phyloP scores from a whole-genome alignment of 306 rosid species.

The Cicer yamashitae region DNA sequence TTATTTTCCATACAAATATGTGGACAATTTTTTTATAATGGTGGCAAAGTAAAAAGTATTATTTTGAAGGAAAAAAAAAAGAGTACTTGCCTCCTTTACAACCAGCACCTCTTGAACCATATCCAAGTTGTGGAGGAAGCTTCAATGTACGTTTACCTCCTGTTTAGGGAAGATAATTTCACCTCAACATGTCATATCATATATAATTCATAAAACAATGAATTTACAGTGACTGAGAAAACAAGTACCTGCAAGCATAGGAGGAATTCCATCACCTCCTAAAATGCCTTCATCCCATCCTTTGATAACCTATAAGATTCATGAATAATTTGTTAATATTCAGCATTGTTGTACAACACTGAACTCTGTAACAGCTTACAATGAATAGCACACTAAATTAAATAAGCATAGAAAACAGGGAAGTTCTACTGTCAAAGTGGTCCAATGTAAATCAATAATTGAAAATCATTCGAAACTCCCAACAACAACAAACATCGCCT shows the following conservation, averaged over 20 bases:
- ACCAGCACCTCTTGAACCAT: constrained; percentile 94
- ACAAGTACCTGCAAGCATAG: constrained; percentile 85
- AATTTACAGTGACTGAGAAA: constrained; percentile 21
- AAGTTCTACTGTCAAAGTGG: no score
- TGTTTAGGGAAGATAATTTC: constrained; percentile 37
- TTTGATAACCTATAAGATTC: constrained; percentile 75
- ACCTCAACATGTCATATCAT: neutral
- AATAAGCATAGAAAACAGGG: constrained; percentile 9
- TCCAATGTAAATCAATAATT: no score
- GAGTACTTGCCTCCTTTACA: constrained; percentile 81
- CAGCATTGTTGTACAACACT: neutral
- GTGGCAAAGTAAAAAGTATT: constrained; percentile 32
- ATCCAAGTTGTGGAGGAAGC: constrained; percentile 93
- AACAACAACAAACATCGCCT: no score
- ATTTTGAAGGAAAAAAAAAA: neutral
- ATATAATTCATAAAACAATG: neutral
- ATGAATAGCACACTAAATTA: neutral
- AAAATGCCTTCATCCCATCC: constrained; percentile 97
- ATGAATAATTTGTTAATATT: constrained; percentile 25
- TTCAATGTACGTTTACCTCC: constrained; percentile 87
- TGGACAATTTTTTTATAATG: neutral
- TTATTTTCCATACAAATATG: constrained; percentile 16
- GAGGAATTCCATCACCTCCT: constrained; percentile 93
- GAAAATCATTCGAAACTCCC: no score
- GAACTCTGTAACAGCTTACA: neutral